Evolutionary conservation across 768 basidiomycete species (phyloP), one percentile per base, ranked within the genome.

Genomic region (Suillus placidus): DNA sequence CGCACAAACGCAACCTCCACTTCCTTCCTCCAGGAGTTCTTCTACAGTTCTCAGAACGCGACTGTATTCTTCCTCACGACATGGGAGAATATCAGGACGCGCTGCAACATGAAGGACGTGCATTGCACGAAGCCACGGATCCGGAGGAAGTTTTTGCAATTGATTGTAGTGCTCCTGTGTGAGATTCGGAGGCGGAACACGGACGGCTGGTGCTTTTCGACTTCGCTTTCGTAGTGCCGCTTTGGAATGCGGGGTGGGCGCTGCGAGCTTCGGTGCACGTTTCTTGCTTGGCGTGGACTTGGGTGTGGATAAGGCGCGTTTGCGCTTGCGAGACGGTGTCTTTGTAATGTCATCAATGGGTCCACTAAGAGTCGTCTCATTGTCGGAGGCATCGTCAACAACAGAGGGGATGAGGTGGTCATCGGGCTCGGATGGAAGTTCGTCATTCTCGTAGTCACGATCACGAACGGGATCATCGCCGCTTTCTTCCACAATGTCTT

Each of bases 1-100:
- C 94, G 74, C 72, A 97, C 96, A 99, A 61, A 99, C 83, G 77
- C 97, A 99, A 20, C 97, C 97, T 2, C 97, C 97, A 47, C 91
- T 93, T 0, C 95, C 94, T 69, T 95, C 93, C 66, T 97, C 95
- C 14, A 99, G 80, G 37, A 97, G 80, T 67, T 95, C 92, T 61
- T 91, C 90, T 4, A 98, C 89, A 47, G 87, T 86, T 30, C 85
- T 82, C 70, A 95, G 71, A 30, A 98, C 90, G 54, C 86, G 83
- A 16, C 82, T 84, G 71, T 92, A 97, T 76, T 98, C 95, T 56
- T 88, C 87, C 64, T 94, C 92, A 55, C 97, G 81, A 77, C 96
- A 97, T 5, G 95, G 95, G 47, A 99, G 78, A 32, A 87, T 83
- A 69, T 97, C 94, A 1, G 97, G 97, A 8, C 96, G 85, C 60